Base-by-base conservation (phyloP, 176 grass and related monocot genomes). In the Oryza brachyantha region DNA sequence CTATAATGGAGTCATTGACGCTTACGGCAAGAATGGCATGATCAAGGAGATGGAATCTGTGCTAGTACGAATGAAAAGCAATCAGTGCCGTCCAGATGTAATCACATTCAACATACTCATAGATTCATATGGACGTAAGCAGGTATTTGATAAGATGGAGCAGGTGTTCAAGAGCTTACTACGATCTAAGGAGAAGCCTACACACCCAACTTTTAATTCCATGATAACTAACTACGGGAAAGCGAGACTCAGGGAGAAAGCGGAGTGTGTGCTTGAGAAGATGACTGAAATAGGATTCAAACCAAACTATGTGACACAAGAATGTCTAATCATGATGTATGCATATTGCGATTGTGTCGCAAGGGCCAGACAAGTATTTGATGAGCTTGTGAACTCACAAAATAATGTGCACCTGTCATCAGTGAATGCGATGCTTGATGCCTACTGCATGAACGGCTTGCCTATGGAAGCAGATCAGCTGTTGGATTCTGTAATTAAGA, bases 161-260 rank as follows among this genome's bases (percentile, higher is more conserved):
- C 96, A 95, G 75, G 92, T 99, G 28, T 99, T 95, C 67, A 99
- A 87, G 77, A 95, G 96, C 64, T 76, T 99, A 27, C 77, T 93
- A 78, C 74, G 86, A 9, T 99, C 92, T 7, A 99, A 95, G 81
- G 90, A 93, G 82, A 85, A 75, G 29, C 92, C 92, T 29, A 99
- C 90, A 68, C 88, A 93, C 61, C 92, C 92, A 8, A 99, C 96
- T 3, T 95, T 99, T 75, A 90, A 98, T 65, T 98, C 90, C 54
- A 99, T 99, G 88, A 99, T 99, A 84, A 99, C 86, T 64, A 93
- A 99, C 65, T 99, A 91, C 34, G 96, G 92, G 13, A 99, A 99
- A 78, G 96, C 96, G 48, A 90, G 96, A 61, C 83, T 88, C 37
- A 91, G 75, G 84, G 92, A 91, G 54, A 99, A 91, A 87, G 88